Evolutionary conservation across 2,329 filamentous ascomycete species (phyloP), one percentile per base, ranked within the genome.

Genomic region (Metarhizium album): DNA sequence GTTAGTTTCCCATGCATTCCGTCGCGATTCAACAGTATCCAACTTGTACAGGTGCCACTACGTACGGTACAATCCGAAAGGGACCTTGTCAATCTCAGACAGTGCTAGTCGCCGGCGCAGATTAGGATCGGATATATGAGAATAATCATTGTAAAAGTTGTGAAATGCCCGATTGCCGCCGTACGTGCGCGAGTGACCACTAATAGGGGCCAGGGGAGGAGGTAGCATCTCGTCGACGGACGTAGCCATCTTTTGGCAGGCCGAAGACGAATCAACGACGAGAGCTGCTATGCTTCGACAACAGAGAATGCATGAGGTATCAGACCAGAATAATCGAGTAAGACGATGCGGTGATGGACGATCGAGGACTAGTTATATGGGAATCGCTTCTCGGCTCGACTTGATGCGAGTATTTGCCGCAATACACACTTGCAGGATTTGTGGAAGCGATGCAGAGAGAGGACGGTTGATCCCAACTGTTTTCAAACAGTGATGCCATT

Each of bases 41-140:
- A n/a, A 35, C 33, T 20, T 16, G 23, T 31, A 16, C 24, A n/a
- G 23, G 22, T 7, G 13, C 20, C 14, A 33, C 16, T 31, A 67
- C 68, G 35, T 62, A 72, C 70, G 86, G 64, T 87, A 86, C 71
- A 84, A 80, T 58, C 85, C 83, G 61, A 90, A 88, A 0, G 82
- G 82, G 3, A 86, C 82, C 70, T 87, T 86, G 71, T 90, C 86
- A 57, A 90, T 87, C 61, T 90, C 84, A 9, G 85, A 84, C 51
- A 91, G 76, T 23, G 87, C 87, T 52, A 87, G 76, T 51, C 86
- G 79, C 56, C 87, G 77, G 50, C 86, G 79, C 59, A 90, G 77
- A 59, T 88, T 87, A n/a, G 86, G 84, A 62, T 91, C 85, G 55
- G 77, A 63, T 33, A 84, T 78, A 56, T 81, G 78, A 7, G 74